Base-by-base conservation (phyloP, 164 flowering plant genomes). In the Cinnamomum micranthum region DNA sequence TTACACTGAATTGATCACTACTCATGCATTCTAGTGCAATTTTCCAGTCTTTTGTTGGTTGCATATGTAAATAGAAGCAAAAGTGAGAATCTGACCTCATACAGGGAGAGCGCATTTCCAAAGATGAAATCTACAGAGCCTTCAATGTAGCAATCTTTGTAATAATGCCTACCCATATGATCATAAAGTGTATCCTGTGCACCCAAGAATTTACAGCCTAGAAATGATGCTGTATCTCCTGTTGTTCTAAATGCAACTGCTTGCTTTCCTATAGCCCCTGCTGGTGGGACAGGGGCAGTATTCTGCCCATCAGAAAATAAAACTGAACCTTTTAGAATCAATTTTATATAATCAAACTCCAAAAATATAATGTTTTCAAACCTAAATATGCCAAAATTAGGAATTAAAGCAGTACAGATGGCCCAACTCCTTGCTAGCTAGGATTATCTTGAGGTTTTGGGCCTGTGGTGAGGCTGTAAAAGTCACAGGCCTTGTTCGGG, bases 81-180 rank as follows among this genome's bases (percentile, higher is more conserved):
- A 23, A 5, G 14, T 50, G 62, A 51, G 72, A 70, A 23, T 50
- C 60, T 55, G 23, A 93, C 99, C 98, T 96, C 97, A 79, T 81
- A 96, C 22, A 96, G 88, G 64, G 99, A 94, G 59, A 94, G 94
- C 23, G 81, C 98, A 81, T 92, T 91, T 33, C 98, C 99, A 74
- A 96, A 94, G 75, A 96, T 90, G 91, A 96, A 96, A 82, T 96
- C 98, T 28, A 96, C 97, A 5, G 97, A 90, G 65, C 99, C 99
- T 83, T 96, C 97, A 77, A 96, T 91, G 76, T 96, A 94, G 77
- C 98, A 96, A 75, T 96, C 99, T 73, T 94, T 92, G 85, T 90
- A 96, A 74, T 96, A 96, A 78, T 96, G 99, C 76, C 98, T 87
- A 2, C 99, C 99, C 75, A 88, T 0, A 68, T 96, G 99, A 79